phyloP scores from a whole-genome alignment of 192 early-diverging fungal species.

The Backusella macrospora region DNA sequence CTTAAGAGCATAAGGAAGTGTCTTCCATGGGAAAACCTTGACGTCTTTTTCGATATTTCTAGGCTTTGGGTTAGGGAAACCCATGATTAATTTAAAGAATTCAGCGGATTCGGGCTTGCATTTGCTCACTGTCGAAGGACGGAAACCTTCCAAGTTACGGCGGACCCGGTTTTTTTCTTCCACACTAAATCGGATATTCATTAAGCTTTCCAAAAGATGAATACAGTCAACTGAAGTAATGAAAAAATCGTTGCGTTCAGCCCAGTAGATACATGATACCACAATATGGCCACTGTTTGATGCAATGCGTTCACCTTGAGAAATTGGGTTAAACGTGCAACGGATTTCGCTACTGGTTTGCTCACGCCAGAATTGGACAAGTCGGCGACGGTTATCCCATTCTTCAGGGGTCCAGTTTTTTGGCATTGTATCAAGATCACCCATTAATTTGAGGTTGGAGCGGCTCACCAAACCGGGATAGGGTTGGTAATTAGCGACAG shows the following conservation, averaged over 20 bases:
- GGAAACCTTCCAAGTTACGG: constrained; percentile 80
- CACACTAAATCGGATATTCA: constrained; percentile 69
- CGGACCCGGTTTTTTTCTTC: constrained; percentile 88
- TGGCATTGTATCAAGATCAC: constrained; percentile 67
- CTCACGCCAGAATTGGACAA: constrained; percentile 76
- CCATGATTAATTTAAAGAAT: constrained; percentile 83
- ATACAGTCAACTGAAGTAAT: constrained; percentile 81
- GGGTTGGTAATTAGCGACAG: constrained; percentile 47
- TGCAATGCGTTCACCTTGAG: constrained; percentile 49
- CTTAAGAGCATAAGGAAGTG: constrained; percentile 64
- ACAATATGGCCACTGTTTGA: constrained; percentile 46
- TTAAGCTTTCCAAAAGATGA: constrained; percentile 69
- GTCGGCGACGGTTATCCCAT: constrained; percentile 61
- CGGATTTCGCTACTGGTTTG: constrained; percentile 67
- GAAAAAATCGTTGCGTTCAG: constrained; percentile 68
- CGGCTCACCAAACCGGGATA: constrained; percentile 69
- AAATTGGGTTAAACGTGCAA: constrained; percentile 68
- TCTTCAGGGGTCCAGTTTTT: constrained; percentile 69
- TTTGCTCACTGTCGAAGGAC: constrained; percentile 75
- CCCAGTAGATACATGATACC: constrained; percentile 83
- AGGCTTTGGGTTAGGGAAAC: constrained; percentile 79
- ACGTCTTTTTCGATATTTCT: constrained; percentile 87
- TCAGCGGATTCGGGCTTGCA: constrained; percentile 68
- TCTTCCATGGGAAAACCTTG: constrained; percentile 82
- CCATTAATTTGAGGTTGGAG: constrained; percentile 65